Base-by-base conservation (phyloP, 305 asterid species). In the Striga hermonthica region DNA sequence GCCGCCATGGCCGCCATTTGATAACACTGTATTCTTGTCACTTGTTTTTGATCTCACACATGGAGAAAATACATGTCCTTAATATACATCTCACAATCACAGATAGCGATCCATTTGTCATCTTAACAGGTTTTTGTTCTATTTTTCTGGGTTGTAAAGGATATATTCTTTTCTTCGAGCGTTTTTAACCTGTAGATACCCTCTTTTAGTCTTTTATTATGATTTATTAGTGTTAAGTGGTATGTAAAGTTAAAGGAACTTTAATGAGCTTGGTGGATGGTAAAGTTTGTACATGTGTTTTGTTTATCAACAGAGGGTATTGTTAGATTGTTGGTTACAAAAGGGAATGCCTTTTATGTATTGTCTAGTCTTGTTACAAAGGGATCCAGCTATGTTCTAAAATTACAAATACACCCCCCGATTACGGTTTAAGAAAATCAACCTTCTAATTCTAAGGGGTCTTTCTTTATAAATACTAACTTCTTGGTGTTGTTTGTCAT, bases 41-140 rank as follows among this genome's bases (percentile, higher is more conserved):
- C 50, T 45, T 7, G 50, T 45, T 45, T 45, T 45, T 45, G 50
- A 10, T 45, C 13, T 45, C 13, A 45, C 13, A 45, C 10, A 41
- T 41, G 50, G 13, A 45, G 12, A 45, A 2, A 45, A 45, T 45
- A 45, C 4, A 45, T 45, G 50, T 45, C 50, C 50, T 45, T n/a
- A n/a, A n/a, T n/a, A n/a, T n/a, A 72, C 56, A 72, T 22, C 63
- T 77, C 82, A 73, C 75, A 39, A 73, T 82, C 82, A 66, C 31
- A 35, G 52, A 15, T 63, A 64, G 70, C 55, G 73, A 28, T 16
- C 4, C 56, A 64, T 72, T 69, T 79, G 75, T 76, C 82, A 60
- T 44, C 38, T 55, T 55, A 55, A 62, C 31, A 61, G 34, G n/a
- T 43, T 44, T 70, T 72, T 69, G 69, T 65, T 62, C 59, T 72